Base-by-base conservation (phyloP, 169 alveolate genomes). In the Cystoisospora suis region DNA sequence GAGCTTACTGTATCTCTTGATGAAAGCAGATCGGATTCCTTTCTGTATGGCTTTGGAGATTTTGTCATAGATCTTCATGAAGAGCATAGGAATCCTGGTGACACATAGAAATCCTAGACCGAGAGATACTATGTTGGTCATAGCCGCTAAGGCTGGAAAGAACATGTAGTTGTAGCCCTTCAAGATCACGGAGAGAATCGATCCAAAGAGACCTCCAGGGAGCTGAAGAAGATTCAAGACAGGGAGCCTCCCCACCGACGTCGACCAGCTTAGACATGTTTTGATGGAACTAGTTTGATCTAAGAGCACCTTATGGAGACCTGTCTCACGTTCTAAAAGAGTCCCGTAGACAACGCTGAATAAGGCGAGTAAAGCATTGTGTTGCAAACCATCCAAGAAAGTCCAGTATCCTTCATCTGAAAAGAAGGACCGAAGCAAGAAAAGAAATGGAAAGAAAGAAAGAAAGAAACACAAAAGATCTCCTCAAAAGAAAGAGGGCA, bases 81-180 rank as follows among this genome's bases (percentile, higher is more conserved):
- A 6, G 79, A 65, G 15, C 38, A 4, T 6, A 23, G 79, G 38
- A 23, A 65, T 38, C 44, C 3, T 38, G 29, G 79, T 65, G 79
- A 65, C 46, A 44, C 79, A 65, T 2, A 65, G 29, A 23, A 65
- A 17, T 27, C 79, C 79, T 17, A 27, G 15, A 44, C 46, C 79
- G 12, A 65, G 6, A 44, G 46, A 9, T 38, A 65, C 36, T 23
- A 65, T 38, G 36, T 44, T 65, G 3, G 79, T 27, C 0, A 44
- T 29, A 27, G 79, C 79, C 17, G 42, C 79, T 12, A 65, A 5
- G 17, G 79, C 79, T 27, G 79, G 79, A 12, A 27, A 65, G 79
- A 27, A 65, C 79, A 65, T 65, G 79, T 65, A 65, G 79, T 65
- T 65, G 42, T 27, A 65, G 79, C 79, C 79, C 36, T 65, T 65